Base-by-base conservation (phyloP, 2,329 filamentous ascomycete species). In the Leptographium galeiforme region DNA sequence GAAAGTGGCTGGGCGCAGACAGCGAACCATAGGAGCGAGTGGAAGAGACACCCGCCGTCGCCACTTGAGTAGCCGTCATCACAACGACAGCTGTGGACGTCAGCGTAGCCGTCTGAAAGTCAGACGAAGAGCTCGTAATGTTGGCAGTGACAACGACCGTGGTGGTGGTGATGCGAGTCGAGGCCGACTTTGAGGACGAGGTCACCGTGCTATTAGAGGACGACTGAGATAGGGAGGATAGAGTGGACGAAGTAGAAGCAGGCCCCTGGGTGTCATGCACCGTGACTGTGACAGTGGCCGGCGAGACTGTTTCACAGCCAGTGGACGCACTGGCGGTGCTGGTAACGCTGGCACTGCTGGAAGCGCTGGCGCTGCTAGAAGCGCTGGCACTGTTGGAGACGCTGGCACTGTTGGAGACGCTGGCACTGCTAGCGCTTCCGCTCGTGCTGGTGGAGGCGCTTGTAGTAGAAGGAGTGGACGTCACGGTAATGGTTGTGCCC, bases 401-500 rank as follows among this genome's bases (percentile, higher is more conserved):
- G 25, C 25, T 25, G 25, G 25, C 25, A 5, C 25, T 25, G 25
- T 5, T 25, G 25, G 5, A 25, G 5, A 25, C 25, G 25, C 25
- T 25, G 25, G 25, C 25, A 25, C 25, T 25, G 25, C 25, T 25
- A 25, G 8, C 25, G 13, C 19, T 32, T 19, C 19, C 43, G 14
- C 25, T 13, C 12, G 43, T 32, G 43, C 25, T 45, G 25, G 43
- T 45, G 12, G 25, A 7, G 14, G 13, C 16, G 25, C 11, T 19
- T 12, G 43, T 8, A 32, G 38, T 54, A 14, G 48, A 30, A 14
- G 46, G 16, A 13, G 45, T 34, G 8, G 32, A 14, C 4, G 50
- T 52, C 47, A 57, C 36, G 38, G 51, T 59, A 33, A 57, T 53
- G 11, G 56, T 57, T 11, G 52, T 53, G 30, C 48, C 54, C 45